Conservation (phyloP, 2,329 filamentous ascomycete genomes). For the Parafenestella ontariensis region DNA sequence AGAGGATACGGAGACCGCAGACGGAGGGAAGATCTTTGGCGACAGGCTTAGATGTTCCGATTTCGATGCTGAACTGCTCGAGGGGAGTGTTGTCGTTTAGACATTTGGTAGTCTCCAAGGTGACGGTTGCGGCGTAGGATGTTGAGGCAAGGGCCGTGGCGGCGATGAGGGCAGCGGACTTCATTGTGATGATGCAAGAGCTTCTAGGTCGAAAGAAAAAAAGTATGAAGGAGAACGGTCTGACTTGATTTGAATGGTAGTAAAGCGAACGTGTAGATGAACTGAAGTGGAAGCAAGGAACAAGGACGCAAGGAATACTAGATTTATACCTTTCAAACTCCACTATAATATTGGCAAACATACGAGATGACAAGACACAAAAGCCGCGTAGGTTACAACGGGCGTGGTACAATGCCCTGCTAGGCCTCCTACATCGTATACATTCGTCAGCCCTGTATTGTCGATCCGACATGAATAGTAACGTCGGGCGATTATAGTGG, state of each 20-base stretch:
- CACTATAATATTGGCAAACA: background rate
- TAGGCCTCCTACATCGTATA: background rate
- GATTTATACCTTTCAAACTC: background rate
- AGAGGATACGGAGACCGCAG: constrained; percentile 35
- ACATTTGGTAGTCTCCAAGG: constrained; percentile 1
- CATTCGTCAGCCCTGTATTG: background rate
- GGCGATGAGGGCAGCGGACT: constrained; percentile 4
- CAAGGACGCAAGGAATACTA: background rate
- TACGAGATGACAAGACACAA: background rate
- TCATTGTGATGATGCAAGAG: constrained; percentile 6
- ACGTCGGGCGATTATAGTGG: background rate
- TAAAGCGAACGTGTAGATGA: background rate
- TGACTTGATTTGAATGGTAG: background rate
- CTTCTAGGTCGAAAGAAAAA: background rate
- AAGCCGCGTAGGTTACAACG: background rate
- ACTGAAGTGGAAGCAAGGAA: background rate
- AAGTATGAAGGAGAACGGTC: background rate
- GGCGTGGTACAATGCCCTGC: background rate
- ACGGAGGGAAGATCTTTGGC: constrained; percentile 23
- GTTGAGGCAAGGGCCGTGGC: constrained; percentile 5
- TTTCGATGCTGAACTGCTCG: constrained; percentile 3
- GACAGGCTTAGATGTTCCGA: constrained; percentile 6
- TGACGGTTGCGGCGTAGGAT: constrained; percentile 7
- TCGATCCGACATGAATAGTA: background rate
- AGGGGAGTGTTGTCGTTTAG: background rate